phyloP scores from a whole-genome alignment of 2,329 filamentous ascomycete species.

The Monosporascus ibericus region DNA sequence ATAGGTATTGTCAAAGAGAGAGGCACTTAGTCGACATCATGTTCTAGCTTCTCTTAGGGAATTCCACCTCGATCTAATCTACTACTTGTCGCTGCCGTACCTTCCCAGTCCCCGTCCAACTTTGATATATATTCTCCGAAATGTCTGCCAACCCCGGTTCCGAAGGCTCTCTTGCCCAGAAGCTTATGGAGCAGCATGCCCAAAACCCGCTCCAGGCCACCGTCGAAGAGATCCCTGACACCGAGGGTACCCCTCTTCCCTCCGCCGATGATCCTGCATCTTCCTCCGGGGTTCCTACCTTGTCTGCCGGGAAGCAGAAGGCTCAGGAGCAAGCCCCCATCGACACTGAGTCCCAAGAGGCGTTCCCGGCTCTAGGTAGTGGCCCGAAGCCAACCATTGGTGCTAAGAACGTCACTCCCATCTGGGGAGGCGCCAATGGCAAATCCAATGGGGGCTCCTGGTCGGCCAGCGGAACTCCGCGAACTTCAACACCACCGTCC shows the following conservation, averaged over 20 bases:
- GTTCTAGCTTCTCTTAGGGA: neutral
- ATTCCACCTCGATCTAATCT: neutral
- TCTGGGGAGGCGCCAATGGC: slow-evolving; percentile 63
- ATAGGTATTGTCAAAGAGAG: neutral
- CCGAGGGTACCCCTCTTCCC: slow-evolving; percentile 62
- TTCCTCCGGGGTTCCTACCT: slow-evolving; percentile 40
- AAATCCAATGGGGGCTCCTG: slow-evolving; percentile 48
- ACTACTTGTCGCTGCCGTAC: neutral
- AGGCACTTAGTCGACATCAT: neutral
- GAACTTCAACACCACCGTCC: slow-evolving; percentile 58
- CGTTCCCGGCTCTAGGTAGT: slow-evolving; percentile 82
- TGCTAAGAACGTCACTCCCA: slow-evolving; percentile 54
- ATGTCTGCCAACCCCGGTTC: slow-evolving; percentile 37
- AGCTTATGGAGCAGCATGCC: slow-evolving; percentile 58
- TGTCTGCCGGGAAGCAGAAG: slow-evolving; percentile 63
- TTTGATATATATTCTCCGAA: slow-evolving; percentile 9
- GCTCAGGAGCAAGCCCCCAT: slow-evolving; percentile 46
- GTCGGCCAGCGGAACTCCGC: slow-evolving; percentile 49
- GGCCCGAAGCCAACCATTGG: slow-evolving; percentile 57
- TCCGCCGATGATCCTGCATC: slow-evolving; percentile 34
- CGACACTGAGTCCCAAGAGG: slow-evolving; percentile 82
- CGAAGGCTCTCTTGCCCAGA: slow-evolving; percentile 52
- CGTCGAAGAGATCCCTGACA: slow-evolving; percentile 76
- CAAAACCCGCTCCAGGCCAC: slow-evolving; percentile 52
- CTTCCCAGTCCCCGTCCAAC: neutral